Evolutionary conservation across 2,329 filamentous ascomycete genomes (phyloP).

Genomic region (Xylariaceae sp.): DNA sequence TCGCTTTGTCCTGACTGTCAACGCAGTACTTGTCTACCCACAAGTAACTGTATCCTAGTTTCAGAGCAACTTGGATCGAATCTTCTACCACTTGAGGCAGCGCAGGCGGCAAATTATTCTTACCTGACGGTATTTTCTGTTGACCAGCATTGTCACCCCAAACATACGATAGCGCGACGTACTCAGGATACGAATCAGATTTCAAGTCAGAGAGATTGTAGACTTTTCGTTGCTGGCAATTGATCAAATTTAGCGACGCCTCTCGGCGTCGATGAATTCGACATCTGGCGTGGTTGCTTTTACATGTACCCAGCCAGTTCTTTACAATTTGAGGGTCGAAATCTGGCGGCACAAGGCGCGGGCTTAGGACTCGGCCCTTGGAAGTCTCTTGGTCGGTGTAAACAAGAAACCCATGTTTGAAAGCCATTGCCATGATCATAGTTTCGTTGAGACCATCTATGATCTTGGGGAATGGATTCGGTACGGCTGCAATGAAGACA

Average conservation of each 20-base stretch:
- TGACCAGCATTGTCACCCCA: constrained; percentile 1
- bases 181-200: neutral
- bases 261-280: neutral
- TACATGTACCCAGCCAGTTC: neutral
- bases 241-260: constrained; percentile 1
- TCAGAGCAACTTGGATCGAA: constrained; percentile 4
- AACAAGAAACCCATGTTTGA: neutral
- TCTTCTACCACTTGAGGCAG: constrained; percentile 8
- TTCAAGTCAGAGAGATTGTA: neutral
- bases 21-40: constrained; percentile 16
- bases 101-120: neutral
- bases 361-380: neutral
- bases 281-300: neutral
- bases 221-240: neutral
- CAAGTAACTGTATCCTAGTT: constrained; percentile 11
- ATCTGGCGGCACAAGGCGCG: neutral
- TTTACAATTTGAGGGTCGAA: neutral
- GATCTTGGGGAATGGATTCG: neutral
- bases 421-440: neutral
- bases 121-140: neutral
- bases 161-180: constrained; percentile 6
- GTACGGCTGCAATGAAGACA: constrained; percentile 1
- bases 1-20: constrained; percentile 2
- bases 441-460: neutral
- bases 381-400: neutral